Evolutionary conservation across 495 filamentous ascomycete species (phyloP).

Genomic region (Apodospora peruviana): DNA sequence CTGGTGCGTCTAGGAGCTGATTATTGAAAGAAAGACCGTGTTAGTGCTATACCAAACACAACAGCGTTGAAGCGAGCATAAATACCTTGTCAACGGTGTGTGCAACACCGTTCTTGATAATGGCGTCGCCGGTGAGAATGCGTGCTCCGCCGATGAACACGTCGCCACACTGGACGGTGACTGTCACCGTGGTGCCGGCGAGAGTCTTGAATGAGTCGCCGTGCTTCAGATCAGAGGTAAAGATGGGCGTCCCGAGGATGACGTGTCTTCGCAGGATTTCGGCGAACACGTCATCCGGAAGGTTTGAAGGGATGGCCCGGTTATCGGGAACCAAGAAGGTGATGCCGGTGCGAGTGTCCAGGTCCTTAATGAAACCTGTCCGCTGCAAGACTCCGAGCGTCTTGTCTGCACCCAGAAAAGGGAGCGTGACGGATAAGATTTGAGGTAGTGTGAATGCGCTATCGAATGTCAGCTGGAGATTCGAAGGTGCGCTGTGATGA

Average conservation of each 20-base stretch:
- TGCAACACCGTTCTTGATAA: slow-evolving; percentile 8
- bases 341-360: slow-evolving; percentile 3
- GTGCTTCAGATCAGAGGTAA: slow-evolving; percentile 7
- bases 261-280: slow-evolving; percentile 3
- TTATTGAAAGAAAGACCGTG: neutral
- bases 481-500: too few species aligned
- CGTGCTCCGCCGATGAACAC: slow-evolving; percentile 8
- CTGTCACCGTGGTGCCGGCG: slow-evolving; percentile 6
- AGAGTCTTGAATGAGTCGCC: slow-evolving; percentile 8
- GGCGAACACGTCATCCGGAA: slow-evolving; percentile 3
- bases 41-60: neutral
- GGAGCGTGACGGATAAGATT: slow-evolving; percentile 1
- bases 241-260: slow-evolving; percentile 2
- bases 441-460: slow-evolving; percentile 1
- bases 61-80: neutral
- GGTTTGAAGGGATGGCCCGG: neutral
- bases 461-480: neutral
- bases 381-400: neutral
- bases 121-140: slow-evolving; percentile 4
- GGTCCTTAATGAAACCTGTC: slow-evolving; percentile 1
- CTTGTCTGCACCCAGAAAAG: slow-evolving; percentile 5
- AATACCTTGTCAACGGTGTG: slow-evolving; percentile 9
- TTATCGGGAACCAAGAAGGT: slow-evolving; percentile 7
- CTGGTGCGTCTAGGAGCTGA: slow-evolving; percentile 3
- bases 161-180: slow-evolving; percentile 6